Conservation (phyloP, 441 rosid species). For the Kokia cookei region DNA sequence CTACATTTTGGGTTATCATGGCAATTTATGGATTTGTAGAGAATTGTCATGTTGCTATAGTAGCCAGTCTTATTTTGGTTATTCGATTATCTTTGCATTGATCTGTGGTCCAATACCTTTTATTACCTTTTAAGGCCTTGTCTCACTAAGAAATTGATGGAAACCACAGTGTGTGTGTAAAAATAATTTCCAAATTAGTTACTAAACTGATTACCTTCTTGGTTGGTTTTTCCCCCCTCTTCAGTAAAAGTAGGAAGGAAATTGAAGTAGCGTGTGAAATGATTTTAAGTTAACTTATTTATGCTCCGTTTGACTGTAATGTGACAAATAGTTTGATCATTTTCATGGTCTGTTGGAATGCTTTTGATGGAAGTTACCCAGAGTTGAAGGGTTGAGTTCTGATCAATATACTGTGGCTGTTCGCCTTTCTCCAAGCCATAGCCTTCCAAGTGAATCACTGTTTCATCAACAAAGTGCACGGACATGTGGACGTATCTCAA, state of each 20-base stretch:
- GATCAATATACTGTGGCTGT: slow-evolving; percentile 61
- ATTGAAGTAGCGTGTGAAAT: neutral
- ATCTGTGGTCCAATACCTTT: neutral
- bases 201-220: neutral
- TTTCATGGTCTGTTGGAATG: neutral
- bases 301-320: neutral
- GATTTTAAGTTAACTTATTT: neutral
- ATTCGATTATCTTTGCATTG: neutral
- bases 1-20: neutral
- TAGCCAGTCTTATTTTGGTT: neutral
- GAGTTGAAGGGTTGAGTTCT: slow-evolving; percentile 53
- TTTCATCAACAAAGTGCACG: slow-evolving; percentile 86
- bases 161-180: neutral
- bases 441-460: slow-evolving; percentile 39
- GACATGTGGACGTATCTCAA: slow-evolving; percentile 68
- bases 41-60: neutral
- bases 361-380: slow-evolving; percentile 51
- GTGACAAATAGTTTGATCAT: slow-evolving; percentile 7
- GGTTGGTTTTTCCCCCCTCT: neutral
- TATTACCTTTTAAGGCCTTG: neutral
- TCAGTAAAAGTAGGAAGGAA: neutral
- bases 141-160: neutral
- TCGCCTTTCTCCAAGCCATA: slow-evolving; percentile 51
- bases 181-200: neutral
- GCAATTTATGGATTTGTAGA: neutral